These are phyloP conservation scores for Hypomyces perniciosus DNA, from an alignment of 2,329 filamentous ascomycete genomes.

Conservation along the genomic window DNA sequence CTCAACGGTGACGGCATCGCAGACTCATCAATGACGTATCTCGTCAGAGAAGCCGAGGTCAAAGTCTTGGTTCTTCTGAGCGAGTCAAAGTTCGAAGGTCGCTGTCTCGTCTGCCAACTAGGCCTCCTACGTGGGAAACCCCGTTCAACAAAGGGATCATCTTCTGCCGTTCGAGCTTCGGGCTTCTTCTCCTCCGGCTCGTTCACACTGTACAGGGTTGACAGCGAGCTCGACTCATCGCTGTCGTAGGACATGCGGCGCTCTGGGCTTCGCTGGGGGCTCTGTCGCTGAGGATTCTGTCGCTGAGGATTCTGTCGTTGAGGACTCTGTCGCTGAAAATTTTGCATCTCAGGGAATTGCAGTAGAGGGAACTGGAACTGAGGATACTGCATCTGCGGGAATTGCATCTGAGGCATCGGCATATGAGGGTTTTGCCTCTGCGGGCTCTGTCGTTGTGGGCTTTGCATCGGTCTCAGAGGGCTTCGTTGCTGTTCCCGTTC, in stretches of 20 bases:
- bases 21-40: background rate
- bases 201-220: slow-evolving; percentile 51
- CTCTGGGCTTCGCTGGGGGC: slow-evolving; percentile 13
- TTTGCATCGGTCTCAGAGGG: slow-evolving; percentile 1
- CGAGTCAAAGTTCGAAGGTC: background rate
- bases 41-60: background rate
- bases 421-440: background rate
- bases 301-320: background rate
- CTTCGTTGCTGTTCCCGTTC: slow-evolving; percentile 7
- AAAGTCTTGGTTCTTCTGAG: slow-evolving; percentile 1
- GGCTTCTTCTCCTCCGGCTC: slow-evolving; percentile 35
- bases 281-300: slow-evolving; percentile 4
- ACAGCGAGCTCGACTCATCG: slow-evolving; percentile 47
- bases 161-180: slow-evolving; percentile 6
- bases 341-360: slow-evolving; percentile 1
- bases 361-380: background rate
- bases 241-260: slow-evolving; percentile 34
- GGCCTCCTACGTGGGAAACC: background rate
- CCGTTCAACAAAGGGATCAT: slow-evolving; percentile 30
- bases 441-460: background rate
- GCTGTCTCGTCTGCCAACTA: slow-evolving; percentile 4
- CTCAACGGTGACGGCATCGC: slow-evolving; percentile 14
- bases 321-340: slow-evolving; percentile 8
- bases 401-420: slow-evolving; percentile 2
- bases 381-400: slow-evolving; percentile 1